phyloP scores from a whole-genome alignment of 1,284 basidiomycete genomes.

The Ustilago trichophora region DNA sequence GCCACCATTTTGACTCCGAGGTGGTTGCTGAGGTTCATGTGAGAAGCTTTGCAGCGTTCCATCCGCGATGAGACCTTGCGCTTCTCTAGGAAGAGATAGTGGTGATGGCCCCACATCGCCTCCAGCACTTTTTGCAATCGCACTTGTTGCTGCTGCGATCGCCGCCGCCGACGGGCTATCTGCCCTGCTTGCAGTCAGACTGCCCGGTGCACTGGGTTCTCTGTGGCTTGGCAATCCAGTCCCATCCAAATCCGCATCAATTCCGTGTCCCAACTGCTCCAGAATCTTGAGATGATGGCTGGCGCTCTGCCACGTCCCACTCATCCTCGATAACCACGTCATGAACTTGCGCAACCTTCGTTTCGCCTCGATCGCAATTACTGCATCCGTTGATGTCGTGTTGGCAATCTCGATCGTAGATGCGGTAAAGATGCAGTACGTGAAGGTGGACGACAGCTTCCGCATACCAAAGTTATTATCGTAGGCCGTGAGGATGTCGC shows the following conservation, averaged over 20 bases:
- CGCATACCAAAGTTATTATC: constrained; percentile 49
- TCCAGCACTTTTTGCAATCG: constrained; percentile 3
- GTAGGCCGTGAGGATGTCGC: constrained; percentile 45
- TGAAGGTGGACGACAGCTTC: constrained; percentile 45
- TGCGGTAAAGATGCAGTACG: constrained; percentile 56
- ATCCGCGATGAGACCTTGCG: background rate
- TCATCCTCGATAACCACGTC: constrained; percentile 46
- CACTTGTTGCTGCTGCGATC: background rate
- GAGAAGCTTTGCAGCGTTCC: background rate
- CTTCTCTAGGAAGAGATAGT: constrained; percentile 6
- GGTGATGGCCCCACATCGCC: constrained; percentile 3
- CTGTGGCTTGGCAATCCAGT: constrained; percentile 37
- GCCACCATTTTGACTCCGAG: background rate
- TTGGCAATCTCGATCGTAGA: constrained; percentile 57
- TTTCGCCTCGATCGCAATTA: constrained; percentile 41
- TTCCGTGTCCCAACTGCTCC: constrained; percentile 44
- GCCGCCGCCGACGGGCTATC: constrained; percentile 19
- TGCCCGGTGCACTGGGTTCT: constrained; percentile 7
- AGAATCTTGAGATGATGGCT: constrained; percentile 48
- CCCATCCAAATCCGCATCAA: constrained; percentile 46
- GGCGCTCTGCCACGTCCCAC: constrained; percentile 41
- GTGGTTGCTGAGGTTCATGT: background rate
- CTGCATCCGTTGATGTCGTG: constrained; percentile 46
- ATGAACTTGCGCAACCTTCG: constrained; percentile 44
- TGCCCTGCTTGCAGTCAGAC: constrained; percentile 11